Conservation (phyloP, 2,329 filamentous ascomycete species). For the Pseudomassariella vexata region DNA sequence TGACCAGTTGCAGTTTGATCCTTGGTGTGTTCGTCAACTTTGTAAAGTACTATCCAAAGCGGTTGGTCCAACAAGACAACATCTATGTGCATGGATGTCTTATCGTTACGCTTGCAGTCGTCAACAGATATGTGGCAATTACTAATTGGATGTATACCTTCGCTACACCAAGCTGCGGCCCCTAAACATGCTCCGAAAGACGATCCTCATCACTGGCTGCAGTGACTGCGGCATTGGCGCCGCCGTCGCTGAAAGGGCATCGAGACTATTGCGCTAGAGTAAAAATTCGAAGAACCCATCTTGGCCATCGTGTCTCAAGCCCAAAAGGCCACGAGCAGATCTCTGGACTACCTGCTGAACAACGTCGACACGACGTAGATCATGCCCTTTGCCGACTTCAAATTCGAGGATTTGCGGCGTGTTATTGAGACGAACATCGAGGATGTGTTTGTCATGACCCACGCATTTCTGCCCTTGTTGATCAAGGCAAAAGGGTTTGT, state of each 20-base stretch:
- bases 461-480: slow-evolving; percentile 8
- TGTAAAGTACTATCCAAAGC: too few relatives aligned
- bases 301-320: neutral
- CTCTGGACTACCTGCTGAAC: slow-evolving; percentile 8
- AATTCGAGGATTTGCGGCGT: slow-evolving; percentile 1
- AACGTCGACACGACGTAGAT: slow-evolving; percentile 7
- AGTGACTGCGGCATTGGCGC: slow-evolving; percentile 1
- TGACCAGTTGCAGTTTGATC: too few relatives aligned
- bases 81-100: too few relatives aligned
- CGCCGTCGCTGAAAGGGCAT: slow-evolving; percentile 2
- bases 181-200: slow-evolving; percentile 4
- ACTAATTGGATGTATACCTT: too few relatives aligned
- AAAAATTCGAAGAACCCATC: slow-evolving; percentile 4
- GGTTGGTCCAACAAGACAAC: too few relatives aligned
- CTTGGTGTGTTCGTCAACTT: too few relatives aligned
- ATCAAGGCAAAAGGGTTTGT: neutral
- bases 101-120: too few relatives aligned
- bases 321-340: neutral
- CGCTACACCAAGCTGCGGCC: too few relatives aligned
- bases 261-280: slow-evolving; percentile 5
- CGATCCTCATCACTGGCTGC: slow-evolving; percentile 5
- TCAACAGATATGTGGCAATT: too few relatives aligned
- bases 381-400: slow-evolving; percentile 6
- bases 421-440: slow-evolving; percentile 7
- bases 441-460: slow-evolving; percentile 6